These are phyloP conservation scores for Boletus fagicola DNA, from an alignment of 768 basidiomycete genomes.

Conservation along the genomic window DNA sequence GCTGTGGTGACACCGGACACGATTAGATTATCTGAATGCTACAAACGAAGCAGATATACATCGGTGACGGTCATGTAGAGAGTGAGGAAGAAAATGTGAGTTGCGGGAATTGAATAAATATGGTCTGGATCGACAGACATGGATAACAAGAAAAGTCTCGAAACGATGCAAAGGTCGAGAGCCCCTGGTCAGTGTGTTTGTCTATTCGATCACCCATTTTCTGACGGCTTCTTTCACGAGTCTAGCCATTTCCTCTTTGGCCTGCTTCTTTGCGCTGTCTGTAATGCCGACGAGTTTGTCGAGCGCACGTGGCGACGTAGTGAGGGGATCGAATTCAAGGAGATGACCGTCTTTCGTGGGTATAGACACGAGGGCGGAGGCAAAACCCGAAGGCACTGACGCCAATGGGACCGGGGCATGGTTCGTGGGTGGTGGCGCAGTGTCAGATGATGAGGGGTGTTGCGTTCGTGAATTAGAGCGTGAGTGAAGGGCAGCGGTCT, in stretches of 20 bases:
- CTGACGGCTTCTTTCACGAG: conserved; percentile 71
- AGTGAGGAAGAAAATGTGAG: background rate
- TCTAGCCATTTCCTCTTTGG: conserved; percentile 70
- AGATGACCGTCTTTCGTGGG: conserved; percentile 77
- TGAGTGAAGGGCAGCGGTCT: conserved; percentile 24
- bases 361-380: conserved; percentile 69
- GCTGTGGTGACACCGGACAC: background rate
- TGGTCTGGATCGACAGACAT: background rate
- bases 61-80: conserved; percentile 5
- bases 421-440: background rate
- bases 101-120: conserved; percentile 17
- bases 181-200: background rate
- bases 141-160: background rate
- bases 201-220: conserved; percentile 64
- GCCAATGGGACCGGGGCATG: background rate
- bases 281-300: conserved; percentile 78
- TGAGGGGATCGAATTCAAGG: conserved; percentile 83
- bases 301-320: conserved; percentile 66
- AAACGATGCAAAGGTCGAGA: conserved; percentile 7
- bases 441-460: conserved; percentile 8
- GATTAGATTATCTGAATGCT: conserved; percentile 17
- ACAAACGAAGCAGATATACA: conserved; percentile 20
- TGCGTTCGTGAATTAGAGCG: conserved; percentile 41
- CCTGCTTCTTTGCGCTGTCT: conserved; percentile 80
- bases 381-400: conserved; percentile 13